Conservation (phyloP, 768 basidiomycete species). For the Hysterangium stoloniferum region DNA sequence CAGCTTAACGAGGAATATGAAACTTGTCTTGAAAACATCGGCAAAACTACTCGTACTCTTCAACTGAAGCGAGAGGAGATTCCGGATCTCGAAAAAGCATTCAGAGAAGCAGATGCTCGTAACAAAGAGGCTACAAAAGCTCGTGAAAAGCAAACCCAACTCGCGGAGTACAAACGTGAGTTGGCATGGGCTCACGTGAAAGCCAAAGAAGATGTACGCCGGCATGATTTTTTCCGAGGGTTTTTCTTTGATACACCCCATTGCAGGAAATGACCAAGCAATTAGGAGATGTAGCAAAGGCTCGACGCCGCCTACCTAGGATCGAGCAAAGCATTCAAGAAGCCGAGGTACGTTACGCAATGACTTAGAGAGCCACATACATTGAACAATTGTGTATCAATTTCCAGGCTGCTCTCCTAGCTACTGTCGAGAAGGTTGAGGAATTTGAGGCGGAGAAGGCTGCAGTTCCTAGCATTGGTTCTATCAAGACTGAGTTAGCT, state of each 20-base stretch:
- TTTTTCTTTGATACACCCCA: background rate
- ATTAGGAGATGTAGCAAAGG: slow-evolving; percentile 33
- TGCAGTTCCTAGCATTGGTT: slow-evolving; percentile 38
- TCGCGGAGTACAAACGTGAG: slow-evolving; percentile 67
- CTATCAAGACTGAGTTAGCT: slow-evolving; percentile 33
- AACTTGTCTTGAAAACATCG: slow-evolving; percentile 63
- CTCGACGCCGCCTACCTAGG: slow-evolving; percentile 31
- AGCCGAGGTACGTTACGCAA: slow-evolving; percentile 29
- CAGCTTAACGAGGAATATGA: slow-evolving; percentile 87
- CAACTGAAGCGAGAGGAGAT: slow-evolving; percentile 67
- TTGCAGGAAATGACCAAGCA: slow-evolving; percentile 38
- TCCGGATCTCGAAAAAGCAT: slow-evolving; percentile 60
- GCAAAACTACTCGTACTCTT: slow-evolving; percentile 56
- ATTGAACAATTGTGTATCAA: slow-evolving; percentile 10
- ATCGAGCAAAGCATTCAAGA: slow-evolving; percentile 31
- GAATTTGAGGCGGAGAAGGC: slow-evolving; percentile 32
- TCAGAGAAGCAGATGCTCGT: slow-evolving; percentile 48
- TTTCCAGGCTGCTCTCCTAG: slow-evolving; percentile 26
- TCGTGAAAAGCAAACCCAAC: slow-evolving; percentile 58
- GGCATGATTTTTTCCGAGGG: background rate
- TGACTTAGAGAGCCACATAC: background rate
- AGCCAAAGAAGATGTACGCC: slow-evolving; percentile 55
- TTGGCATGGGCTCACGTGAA: slow-evolving; percentile 84
- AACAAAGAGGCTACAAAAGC: slow-evolving; percentile 72
- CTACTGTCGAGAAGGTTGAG: slow-evolving; percentile 30